Base-by-base conservation (phyloP, 805 yeast species). In the Yamadazyma tumulicola region DNA sequence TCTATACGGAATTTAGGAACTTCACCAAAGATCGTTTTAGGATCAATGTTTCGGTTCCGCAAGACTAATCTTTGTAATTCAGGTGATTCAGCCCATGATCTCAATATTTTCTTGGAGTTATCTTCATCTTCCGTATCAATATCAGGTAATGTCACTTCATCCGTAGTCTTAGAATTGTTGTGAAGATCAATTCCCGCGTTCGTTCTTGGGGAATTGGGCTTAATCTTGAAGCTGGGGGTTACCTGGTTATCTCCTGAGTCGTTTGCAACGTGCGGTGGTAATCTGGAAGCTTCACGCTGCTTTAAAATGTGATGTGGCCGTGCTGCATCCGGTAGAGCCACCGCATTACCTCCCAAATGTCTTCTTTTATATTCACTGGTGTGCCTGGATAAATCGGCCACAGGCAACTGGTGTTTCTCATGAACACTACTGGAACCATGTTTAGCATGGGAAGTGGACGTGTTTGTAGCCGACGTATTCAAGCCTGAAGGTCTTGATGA, bases 21-120 rank as follows among this genome's bases (percentile, higher is more conserved):
- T 5, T 84, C 81, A 0, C 95, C 95, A 60, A 87, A 85, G 1
- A 86, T 73, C 13, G 67, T 53, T 41, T 69, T 77, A 0, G 93
- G 89, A 49, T 86, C 81, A 41, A 81, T 60, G 10, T 42, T 37
- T 26, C 47, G 50, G 35, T 55, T 57, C 29, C 54, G 53, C 31
- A 48, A 41, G 20, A 62, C 46, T 9, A 52, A 42, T 30, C 43
- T 42, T 10, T 56, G 51, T 8, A 67, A 42, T 34, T 62, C 62
- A 0, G 69, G 66, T 0, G 69, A 54, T 28, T 51, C 56, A 0
- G 70, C 72, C 72, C 72, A 67, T 17, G 54, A 46, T 35, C 53
- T 50, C n/a, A 61, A 42, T 1, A 57, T 44, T 12, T 43, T 48
- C 19, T 47, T 48, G 21, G 31, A 33, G 8, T 34, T 39, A 6